Conservation (phyloP, 1,139 yeast species). For the Entelexis paramagnoliae region DNA sequence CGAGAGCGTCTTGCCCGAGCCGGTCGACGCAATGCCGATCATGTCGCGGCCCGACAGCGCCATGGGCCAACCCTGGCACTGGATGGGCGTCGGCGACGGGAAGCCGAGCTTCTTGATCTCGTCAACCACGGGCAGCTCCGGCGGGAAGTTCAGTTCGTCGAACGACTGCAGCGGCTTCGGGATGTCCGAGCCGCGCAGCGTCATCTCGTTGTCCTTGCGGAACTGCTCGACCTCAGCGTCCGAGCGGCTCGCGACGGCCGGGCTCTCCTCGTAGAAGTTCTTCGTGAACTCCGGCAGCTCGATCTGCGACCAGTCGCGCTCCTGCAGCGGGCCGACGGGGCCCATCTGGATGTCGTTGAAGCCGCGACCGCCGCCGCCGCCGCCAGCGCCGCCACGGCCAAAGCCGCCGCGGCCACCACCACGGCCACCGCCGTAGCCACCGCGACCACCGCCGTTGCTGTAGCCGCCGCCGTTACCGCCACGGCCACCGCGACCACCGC, state of each 20-base stretch:
- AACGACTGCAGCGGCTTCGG: conserved; percentile 90
- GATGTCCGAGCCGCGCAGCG: conserved; percentile 66
- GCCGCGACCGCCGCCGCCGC: conserved; percentile 13
- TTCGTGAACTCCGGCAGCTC: conserved; percentile 75
- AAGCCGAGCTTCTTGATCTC: conserved; percentile 91
- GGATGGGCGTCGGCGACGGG: conserved; percentile 89
- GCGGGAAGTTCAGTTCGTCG: conserved; percentile 96
- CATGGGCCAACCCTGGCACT: conserved; percentile 99
- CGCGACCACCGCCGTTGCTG: conserved; percentile 36
- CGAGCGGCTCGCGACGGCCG: conserved; percentile 61
- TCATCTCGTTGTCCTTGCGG: conserved; percentile 80
- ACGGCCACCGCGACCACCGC: conserved; percentile 14
- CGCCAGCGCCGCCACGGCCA: conserved; percentile 21
- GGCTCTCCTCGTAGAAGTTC: conserved; percentile 84
- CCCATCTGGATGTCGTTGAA: conserved; percentile 21
- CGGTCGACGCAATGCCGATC: conserved; percentile 98
- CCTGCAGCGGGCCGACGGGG: conserved; percentile 27
- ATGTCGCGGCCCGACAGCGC: conserved; percentile 97
- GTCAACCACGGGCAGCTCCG: conserved; percentile 55
- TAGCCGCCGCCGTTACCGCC: conserved; percentile 32
- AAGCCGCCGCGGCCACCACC: no score
- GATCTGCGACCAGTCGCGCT: conserved; percentile 27
- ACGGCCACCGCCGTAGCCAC: conserved; percentile 25
- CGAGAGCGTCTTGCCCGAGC: conserved; percentile 96
- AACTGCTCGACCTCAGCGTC: conserved; percentile 62